phyloP scores from a whole-genome alignment of 2,329 filamentous ascomycete species.

The Alternaria sp. region DNA sequence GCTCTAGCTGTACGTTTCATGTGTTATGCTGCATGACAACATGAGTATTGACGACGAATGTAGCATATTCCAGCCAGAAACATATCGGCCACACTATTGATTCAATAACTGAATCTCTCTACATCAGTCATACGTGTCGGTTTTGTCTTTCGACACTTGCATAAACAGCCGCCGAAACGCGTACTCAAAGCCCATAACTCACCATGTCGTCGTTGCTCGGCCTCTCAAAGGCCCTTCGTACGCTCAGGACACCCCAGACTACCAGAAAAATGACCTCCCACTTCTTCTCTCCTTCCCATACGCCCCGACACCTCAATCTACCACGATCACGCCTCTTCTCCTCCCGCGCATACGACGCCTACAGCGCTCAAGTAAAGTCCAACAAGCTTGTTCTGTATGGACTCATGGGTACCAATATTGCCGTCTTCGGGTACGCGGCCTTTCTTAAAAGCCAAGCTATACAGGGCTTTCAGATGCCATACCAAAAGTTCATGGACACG shows the following conservation, averaged over 20 bases:
- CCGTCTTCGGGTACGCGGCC: slow-evolving; percentile 48
- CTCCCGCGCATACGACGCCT: background rate
- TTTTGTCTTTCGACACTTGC: background rate
- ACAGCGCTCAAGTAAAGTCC: slow-evolving; percentile 3
- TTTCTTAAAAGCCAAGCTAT: slow-evolving; percentile 39
- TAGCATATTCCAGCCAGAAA: background rate
- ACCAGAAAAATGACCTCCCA: slow-evolving; percentile 18
- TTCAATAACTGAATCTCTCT: background rate
- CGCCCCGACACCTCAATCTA: slow-evolving; percentile 8
- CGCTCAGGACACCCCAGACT: background rate
- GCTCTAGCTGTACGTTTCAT: background rate
- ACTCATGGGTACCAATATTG: slow-evolving; percentile 51
- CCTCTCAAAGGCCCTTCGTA: slow-evolving; percentile 16
- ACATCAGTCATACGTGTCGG: background rate
- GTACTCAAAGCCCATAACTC: background rate
- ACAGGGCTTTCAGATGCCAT: slow-evolving; percentile 22
- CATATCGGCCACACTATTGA: background rate
- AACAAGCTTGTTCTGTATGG: slow-evolving; percentile 40
- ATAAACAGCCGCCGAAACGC: background rate
- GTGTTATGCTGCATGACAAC: background rate
- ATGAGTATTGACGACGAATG: background rate
- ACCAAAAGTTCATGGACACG: slow-evolving; percentile 33
- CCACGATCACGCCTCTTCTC: slow-evolving; percentile 16
- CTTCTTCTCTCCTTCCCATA: slow-evolving; percentile 27
- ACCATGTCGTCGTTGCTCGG: slow-evolving; percentile 14